These are phyloP conservation scores for Gastrodia elata DNA, from an alignment of 106 monocot species.

Conservation along the genomic window DNA sequence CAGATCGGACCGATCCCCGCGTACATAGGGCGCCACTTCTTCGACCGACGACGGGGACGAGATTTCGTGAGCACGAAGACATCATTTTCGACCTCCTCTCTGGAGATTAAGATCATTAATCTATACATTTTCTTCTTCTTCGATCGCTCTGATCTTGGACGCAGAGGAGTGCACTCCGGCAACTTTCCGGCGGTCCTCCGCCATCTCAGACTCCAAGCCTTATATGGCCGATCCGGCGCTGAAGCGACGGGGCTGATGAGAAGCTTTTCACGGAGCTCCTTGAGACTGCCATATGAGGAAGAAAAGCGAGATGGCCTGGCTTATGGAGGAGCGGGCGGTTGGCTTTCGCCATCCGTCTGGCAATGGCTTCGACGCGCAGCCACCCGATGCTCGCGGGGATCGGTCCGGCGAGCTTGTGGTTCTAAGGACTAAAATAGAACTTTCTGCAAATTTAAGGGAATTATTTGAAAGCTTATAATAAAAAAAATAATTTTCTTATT, in stretches of 20 bases:
- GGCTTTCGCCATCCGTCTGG: no score
- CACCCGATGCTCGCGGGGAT: no score
- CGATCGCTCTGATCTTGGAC: constrained; percentile 6
- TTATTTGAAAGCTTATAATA: no score
- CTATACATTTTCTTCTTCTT: constrained; percentile 3
- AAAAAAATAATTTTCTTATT: no score
- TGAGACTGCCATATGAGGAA: no score
- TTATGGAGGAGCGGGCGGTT: no score
- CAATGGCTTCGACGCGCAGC: no score
- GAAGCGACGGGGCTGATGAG: neutral
- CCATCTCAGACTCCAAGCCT: constrained; percentile 1
- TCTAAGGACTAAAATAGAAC: no score
- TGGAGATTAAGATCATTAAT: constrained; percentile 29
- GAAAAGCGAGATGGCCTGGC: no score
- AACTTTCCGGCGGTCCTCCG: constrained; percentile 1
- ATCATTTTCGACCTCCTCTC: constrained; percentile 43
- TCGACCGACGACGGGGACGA: constrained; percentile 29
- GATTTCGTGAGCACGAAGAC: constrained; percentile 37
- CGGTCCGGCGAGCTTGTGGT: no score
- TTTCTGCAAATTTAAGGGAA: no score
- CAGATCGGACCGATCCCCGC: constrained; percentile 4
- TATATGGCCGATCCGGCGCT: neutral
- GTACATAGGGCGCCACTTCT: constrained; percentile 35
- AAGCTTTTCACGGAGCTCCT: constrained; percentile 29
- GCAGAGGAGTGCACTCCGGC: neutral